These are phyloP conservation scores for Pyrus betulifolia DNA, from an alignment of 306 rosid species.

Conservation along the genomic window DNA sequence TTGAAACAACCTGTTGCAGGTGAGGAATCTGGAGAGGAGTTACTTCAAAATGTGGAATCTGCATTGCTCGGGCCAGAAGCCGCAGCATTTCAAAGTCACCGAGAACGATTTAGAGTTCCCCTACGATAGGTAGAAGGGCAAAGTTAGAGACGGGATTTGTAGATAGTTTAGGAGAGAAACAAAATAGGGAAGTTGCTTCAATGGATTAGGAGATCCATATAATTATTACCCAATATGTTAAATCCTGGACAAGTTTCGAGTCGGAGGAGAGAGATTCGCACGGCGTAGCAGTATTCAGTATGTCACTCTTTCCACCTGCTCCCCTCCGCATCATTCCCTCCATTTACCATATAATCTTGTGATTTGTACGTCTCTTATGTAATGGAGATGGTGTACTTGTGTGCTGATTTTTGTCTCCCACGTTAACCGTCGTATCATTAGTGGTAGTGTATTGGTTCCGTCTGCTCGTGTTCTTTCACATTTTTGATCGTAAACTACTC, in stretches of 20 bases:
- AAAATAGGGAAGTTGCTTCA: constrained; percentile 5
- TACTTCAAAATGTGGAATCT: constrained; percentile 51
- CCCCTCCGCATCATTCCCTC: neutral
- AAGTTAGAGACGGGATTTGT: constrained; percentile 24
- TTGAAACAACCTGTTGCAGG: constrained; percentile 18
- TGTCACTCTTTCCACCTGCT: neutral
- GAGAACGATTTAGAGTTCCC: constrained; percentile 37
- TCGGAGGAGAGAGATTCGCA: neutral
- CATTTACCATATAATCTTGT: neutral
- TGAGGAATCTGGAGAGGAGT: constrained; percentile 38
- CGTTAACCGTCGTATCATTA: too few relatives aligned
- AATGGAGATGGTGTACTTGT: neutral
- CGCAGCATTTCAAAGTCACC: constrained; percentile 41
- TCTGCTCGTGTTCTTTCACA: neutral
- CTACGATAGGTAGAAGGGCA: constrained; percentile 23
- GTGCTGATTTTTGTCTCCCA: too few relatives aligned
- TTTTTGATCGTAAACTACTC: too few relatives aligned
- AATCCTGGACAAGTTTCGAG: neutral
- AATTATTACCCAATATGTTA: neutral
- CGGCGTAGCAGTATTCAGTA: neutral
- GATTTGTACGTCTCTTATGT: neutral
- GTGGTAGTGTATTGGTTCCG: neutral
- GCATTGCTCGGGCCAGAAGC: constrained; percentile 36
- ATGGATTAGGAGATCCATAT: neutral
- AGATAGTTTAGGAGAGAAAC: constrained; percentile 21